Base-by-base conservation (phyloP, 768 basidiomycete genomes). In the Trametes cinnabarina region DNA sequence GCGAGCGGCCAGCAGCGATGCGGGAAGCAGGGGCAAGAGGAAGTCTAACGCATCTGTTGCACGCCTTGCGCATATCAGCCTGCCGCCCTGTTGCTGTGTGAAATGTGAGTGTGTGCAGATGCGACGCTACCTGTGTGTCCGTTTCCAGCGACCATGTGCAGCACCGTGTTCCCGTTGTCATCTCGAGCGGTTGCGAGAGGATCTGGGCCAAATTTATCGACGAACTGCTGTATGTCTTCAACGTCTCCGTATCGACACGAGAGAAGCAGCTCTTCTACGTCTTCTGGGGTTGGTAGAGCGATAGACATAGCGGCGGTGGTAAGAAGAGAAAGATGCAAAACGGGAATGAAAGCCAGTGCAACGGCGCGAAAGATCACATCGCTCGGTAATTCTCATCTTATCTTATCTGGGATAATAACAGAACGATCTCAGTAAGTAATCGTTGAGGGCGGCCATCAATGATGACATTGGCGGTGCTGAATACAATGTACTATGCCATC, bases 101-200 rank as follows among this genome's bases (percentile, higher is more conserved):
- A 53, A 15, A 43, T 52, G 8, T 14, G 23, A 20, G n/a, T n/a
- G n/a, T 30, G 35, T 22, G 26, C n/a, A 17, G 52, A 39, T 46
- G 43, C 17, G n/a, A 51, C 57, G 78, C 75, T 66, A 95, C 94
- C 92, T 74, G 76, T 65, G 77, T 97, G 94, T 0, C 94, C 94
- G 72, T 98, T 98, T 1, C 82, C 94, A 55, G 83, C 85, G 14
- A 82, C 78, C 94, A 96, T 96, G 71, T 97, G 94, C 37, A 97
- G 74, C 39, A 86, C 74, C 2, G 82, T 85, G 75, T 94, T 97
- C 37, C 82, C 87, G 67, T 89, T 82, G 41, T 86, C 86, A 73
- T 96, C 94, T 40, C 77, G 81, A 12, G 84, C 72, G 35, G 70
- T 67, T 37, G 72, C 71, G 12, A 92, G 73, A 0, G 79, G 56